Conservation (phyloP, 108 stramenopile species). For the Nannochloropsis gaditana region DNA sequence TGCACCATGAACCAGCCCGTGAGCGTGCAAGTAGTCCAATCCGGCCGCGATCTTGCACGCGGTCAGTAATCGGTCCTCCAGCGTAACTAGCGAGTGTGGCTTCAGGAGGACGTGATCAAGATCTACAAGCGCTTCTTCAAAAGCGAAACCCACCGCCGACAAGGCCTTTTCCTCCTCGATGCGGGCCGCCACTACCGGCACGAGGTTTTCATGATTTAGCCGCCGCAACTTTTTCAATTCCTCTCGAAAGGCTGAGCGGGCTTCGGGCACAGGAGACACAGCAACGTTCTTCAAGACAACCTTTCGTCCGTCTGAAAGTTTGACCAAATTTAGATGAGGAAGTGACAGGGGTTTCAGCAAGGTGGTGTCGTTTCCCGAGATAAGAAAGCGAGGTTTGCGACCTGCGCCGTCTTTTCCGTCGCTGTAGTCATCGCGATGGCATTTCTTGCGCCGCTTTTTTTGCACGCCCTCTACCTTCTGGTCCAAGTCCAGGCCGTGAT, state of each 20-base stretch:
- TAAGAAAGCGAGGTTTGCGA: background rate
- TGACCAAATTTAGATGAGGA: background rate
- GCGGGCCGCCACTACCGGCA: background rate
- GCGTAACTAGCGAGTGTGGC: background rate
- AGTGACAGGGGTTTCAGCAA: conserved; percentile 1
- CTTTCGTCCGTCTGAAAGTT: background rate
- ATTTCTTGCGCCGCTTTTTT: background rate
- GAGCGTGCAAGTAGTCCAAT: background rate
- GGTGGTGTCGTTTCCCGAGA: background rate
- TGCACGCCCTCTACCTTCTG: background rate
- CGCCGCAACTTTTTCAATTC: conserved; percentile 17
- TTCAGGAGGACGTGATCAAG: background rate
- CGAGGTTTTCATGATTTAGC: background rate
- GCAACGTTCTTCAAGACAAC: background rate
- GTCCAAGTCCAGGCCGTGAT: background rate
- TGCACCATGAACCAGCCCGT: conserved; percentile 1
- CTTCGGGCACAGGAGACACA: background rate
- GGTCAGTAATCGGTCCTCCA: conserved; percentile 4
- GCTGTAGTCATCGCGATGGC: background rate
- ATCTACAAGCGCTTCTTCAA: background rate
- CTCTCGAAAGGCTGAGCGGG: background rate
- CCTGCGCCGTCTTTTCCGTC: background rate
- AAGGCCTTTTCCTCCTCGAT: background rate
- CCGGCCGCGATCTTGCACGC: background rate
- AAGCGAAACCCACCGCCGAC: background rate